Conservation (phyloP, 1,284 basidiomycete genomes). For the Cutaneotrichosporon curvatum region DNA sequence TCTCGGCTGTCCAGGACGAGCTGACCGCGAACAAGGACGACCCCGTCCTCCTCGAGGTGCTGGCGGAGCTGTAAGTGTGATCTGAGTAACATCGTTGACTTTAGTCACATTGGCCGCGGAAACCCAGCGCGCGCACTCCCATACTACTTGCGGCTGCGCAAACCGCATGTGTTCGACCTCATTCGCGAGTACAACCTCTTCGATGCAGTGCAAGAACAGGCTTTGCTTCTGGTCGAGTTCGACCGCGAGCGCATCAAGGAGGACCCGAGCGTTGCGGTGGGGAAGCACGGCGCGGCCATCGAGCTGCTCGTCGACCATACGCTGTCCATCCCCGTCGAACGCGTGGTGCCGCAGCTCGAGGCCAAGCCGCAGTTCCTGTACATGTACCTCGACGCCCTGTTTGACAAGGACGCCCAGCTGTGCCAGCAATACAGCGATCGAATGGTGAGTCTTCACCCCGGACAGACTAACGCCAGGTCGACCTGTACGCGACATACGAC, state of each 20-base stretch:
- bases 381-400: conserved; percentile 85
- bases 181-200: conserved; percentile 92
- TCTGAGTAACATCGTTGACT: conserved; percentile 29
- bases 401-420: conserved; percentile 75
- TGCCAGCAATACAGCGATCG: conserved; percentile 75
- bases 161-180: conserved; percentile 86
- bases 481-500: conserved; percentile 85
- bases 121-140: conserved; percentile 91
- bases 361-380: conserved; percentile 75
- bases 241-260: conserved; percentile 73
- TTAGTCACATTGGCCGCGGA: conserved; percentile 71
- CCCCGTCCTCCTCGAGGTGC: conserved; percentile 75
- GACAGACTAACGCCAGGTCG: conserved; percentile 53
- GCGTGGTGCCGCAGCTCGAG: conserved; percentile 82
- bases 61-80: conserved; percentile 65
- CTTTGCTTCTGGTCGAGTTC: conserved; percentile 83
- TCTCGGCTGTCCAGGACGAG: conserved; percentile 77
- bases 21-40: conserved; percentile 59
- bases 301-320: conserved; percentile 86
- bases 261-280: conserved; percentile 19
- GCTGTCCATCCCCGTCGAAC: conserved; percentile 84
- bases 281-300: conserved; percentile 60
- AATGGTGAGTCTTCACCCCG: conserved; percentile 52
- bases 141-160: conserved; percentile 76
- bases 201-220: conserved; percentile 89